Percentiles rank a stretch among this genome's conserved stretches.
Conservation (phyloP, 371 early-diverging fungal species). For the Mortierella polycephala region DNA sequence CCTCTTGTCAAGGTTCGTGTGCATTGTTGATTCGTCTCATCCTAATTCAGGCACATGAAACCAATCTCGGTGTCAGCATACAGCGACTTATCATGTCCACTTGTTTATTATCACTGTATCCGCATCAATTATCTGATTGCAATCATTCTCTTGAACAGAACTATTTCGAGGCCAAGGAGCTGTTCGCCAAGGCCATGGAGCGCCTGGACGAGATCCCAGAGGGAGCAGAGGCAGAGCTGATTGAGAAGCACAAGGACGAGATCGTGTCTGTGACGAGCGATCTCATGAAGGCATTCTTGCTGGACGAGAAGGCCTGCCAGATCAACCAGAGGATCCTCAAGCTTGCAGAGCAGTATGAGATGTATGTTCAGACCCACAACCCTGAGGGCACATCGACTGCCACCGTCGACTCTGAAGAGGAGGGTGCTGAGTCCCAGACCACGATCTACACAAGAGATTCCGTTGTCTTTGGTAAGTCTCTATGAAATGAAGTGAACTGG, state of each 20-base stretch:
- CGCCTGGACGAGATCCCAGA: slow-evolving; percentile 69
- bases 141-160: slow-evolving; percentile 25
- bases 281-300: slow-evolving; percentile 71
- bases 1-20: slow-evolving; percentile 62
- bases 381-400: slow-evolving; percentile 54
- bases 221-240: slow-evolving; percentile 64
- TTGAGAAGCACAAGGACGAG: slow-evolving; percentile 67
- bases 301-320: slow-evolving; percentile 75
- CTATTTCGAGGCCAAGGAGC: slow-evolving; percentile 69
- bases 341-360: slow-evolving; percentile 71
- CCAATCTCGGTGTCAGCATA: background rate
- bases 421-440: slow-evolving; percentile 53
- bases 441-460: slow-evolving; percentile 55
- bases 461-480: slow-evolving; percentile 51
- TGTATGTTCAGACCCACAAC: slow-evolving; percentile 55
- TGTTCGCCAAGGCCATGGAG: slow-evolving; percentile 69
- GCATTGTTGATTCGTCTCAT: background rate
- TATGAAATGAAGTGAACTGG: no score
- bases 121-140: background rate
- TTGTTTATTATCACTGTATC: background rate
- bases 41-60: background rate
- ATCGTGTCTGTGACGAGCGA: slow-evolving; percentile 70
- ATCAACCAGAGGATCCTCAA: slow-evolving; percentile 72
- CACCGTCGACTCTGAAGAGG: slow-evolving; percentile 54
- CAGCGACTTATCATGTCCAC: background rate